Evolutionary conservation across 2,329 filamentous ascomycete species (phyloP).

Genomic region (Nigrospora osmanthi): DNA sequence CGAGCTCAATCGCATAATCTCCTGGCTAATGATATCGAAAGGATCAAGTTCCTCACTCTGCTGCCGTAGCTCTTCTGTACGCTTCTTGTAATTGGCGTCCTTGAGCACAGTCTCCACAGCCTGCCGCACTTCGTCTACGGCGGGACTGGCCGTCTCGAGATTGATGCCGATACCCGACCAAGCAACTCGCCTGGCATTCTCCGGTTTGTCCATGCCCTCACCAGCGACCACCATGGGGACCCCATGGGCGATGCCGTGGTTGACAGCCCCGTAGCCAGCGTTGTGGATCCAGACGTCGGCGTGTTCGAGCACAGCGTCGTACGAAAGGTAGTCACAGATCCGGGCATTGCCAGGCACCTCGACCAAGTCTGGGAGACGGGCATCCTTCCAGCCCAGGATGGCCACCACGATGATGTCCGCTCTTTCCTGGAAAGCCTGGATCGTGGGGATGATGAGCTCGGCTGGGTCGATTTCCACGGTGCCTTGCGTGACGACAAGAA

Average conservation of each 20-base stretch:
- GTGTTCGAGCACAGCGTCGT: slow-evolving; percentile 27
- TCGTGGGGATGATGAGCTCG: slow-evolving; percentile 28
- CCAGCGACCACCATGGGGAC: slow-evolving; percentile 31
- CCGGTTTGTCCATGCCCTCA: slow-evolving; percentile 32
- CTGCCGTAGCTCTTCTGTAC: slow-evolving; percentile 14
- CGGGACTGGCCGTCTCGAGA: slow-evolving; percentile 17
- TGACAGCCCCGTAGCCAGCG: slow-evolving; percentile 30
- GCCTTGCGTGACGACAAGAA: slow-evolving; percentile 30
- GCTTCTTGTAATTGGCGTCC: slow-evolving; percentile 10
- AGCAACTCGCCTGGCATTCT: slow-evolving; percentile 25
- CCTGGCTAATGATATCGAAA: slow-evolving; percentile 18
- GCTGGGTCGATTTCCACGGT: slow-evolving; percentile 28
- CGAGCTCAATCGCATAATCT: slow-evolving; percentile 9
- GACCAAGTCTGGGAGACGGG: slow-evolving; percentile 11
- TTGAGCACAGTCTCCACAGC: slow-evolving; percentile 21
- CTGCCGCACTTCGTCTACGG: slow-evolving; percentile 13
- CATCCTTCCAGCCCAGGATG: slow-evolving; percentile 26
- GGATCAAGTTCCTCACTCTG: slow-evolving; percentile 21
- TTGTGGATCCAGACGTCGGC: slow-evolving; percentile 30
- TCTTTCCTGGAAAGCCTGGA: slow-evolving; percentile 18
- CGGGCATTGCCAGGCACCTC: slow-evolving; percentile 20
- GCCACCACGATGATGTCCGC: slow-evolving; percentile 22
- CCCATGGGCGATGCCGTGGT: slow-evolving; percentile 29
- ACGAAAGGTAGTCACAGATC: slow-evolving; percentile 27
- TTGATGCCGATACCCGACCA: slow-evolving; percentile 26